Evolutionary conservation across 371 early-diverging fungal species (phyloP).

Genomic region (Circinella minor): DNA sequence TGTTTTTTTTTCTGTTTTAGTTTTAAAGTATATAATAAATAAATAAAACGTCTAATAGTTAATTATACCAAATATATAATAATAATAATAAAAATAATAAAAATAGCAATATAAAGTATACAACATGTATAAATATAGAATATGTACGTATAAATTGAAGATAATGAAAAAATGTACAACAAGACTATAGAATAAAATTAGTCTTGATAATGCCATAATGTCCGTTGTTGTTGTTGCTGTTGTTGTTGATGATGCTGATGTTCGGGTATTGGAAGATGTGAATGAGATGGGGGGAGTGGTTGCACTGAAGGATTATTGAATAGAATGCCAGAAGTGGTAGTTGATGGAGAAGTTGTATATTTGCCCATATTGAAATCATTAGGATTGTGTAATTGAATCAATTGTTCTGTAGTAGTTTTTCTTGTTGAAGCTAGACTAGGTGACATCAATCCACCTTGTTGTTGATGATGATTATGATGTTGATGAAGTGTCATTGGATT

Average conservation of each 20-base stretch:
- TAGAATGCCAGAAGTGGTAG: background rate
- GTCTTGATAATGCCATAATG: constrained; percentile 8
- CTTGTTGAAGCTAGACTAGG: background rate
- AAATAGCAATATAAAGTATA: too few relatives aligned
- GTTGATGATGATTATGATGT: too few relatives aligned
- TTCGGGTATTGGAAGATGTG: too few relatives aligned
- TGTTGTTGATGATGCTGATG: background rate
- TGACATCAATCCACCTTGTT: background rate
- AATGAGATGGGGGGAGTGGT: background rate
- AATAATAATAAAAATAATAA: too few relatives aligned
- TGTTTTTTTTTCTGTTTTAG: too few relatives aligned
- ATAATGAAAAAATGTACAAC: background rate
- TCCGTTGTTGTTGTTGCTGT: background rate
- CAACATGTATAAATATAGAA: background rate
- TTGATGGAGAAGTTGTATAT: background rate
- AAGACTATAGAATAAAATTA: background rate
- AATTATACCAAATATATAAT: too few relatives aligned
- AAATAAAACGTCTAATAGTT: too few relatives aligned
- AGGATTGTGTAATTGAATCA: background rate
- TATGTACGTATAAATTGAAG: background rate
- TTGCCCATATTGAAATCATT: background rate
- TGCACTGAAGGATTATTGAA: background rate
- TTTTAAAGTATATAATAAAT: too few relatives aligned
- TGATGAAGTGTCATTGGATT: background rate
- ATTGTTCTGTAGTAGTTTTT: background rate